Percentiles rank a stretch among this genome's conserved stretches.
These are phyloP conservation scores for Cladobotryum protrusum DNA, from an alignment of 2,329 filamentous ascomycete species.

Conservation along the genomic window DNA sequence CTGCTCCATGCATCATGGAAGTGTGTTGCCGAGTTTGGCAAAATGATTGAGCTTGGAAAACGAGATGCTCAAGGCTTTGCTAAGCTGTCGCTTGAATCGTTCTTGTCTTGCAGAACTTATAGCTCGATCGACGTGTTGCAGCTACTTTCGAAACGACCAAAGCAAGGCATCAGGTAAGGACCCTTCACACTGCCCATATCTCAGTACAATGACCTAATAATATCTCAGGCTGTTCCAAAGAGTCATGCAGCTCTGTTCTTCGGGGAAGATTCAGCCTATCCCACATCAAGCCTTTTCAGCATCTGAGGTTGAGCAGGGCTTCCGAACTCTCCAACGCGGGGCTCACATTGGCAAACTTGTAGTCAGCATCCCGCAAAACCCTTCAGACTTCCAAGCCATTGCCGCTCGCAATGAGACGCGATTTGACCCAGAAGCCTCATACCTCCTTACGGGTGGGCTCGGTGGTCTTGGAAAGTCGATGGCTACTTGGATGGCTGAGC, in stretches of 20 bases:
- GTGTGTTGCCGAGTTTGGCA: slow-evolving; percentile 29
- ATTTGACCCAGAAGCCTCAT: slow-evolving; percentile 16
- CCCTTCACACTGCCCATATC: too few relatives aligned
- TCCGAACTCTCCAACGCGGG: slow-evolving; percentile 14
- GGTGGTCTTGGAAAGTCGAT: slow-evolving; percentile 27
- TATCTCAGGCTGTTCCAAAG: too few relatives aligned
- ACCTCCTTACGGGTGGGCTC: slow-evolving; percentile 21
- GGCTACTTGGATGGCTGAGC: slow-evolving; percentile 24
- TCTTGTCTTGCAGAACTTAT: slow-evolving; percentile 37
- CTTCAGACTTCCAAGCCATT: not conserved
- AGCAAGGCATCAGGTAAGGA: not conserved
- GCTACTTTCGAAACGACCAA: not conserved
- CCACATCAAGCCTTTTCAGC: not conserved
- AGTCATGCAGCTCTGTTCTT: too few relatives aligned
- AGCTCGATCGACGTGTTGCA: slow-evolving; percentile 24
- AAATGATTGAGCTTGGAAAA: slow-evolving; percentile 31
- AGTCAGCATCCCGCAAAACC: slow-evolving; percentile 17
- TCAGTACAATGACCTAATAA: too few relatives aligned
- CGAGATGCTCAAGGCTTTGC: slow-evolving; percentile 24
- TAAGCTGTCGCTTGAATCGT: slow-evolving; percentile 16
- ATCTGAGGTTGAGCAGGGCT: not conserved
- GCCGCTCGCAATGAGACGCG: not conserved
- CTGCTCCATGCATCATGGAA: slow-evolving; percentile 26
- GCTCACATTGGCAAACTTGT: slow-evolving; percentile 27
- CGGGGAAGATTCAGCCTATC: not conserved